A percentile compares a stretch with the other conserved stretches of the same genome.
phyloP scores from a whole-genome alignment of 2,329 filamentous ascomycete genomes.

The Colletotrichum sp. region DNA sequence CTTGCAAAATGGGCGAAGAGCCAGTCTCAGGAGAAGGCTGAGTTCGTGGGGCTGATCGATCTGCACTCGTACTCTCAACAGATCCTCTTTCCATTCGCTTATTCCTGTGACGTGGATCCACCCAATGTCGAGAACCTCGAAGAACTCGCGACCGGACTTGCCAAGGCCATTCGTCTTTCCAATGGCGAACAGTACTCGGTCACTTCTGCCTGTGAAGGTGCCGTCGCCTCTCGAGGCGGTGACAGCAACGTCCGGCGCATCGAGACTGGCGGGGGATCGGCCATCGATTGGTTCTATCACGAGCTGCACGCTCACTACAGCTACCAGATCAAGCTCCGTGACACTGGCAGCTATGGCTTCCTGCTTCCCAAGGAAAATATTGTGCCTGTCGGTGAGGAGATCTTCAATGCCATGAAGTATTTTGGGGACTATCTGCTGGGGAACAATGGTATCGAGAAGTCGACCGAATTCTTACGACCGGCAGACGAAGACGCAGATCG shows the following conservation, averaged over 20 bases:
- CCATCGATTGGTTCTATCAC: slow-evolving; percentile 95
- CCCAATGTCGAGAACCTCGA: slow-evolving; percentile 91
- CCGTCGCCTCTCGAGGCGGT: slow-evolving; percentile 48
- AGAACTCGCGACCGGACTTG: slow-evolving; percentile 85
- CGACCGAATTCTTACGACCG: background rate
- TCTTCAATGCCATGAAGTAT: slow-evolving; percentile 82
- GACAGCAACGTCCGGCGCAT: slow-evolving; percentile 46
- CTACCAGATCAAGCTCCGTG: slow-evolving; percentile 92
- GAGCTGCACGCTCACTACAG: slow-evolving; percentile 82
- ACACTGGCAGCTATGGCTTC: slow-evolving; percentile 94
- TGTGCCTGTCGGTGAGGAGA: slow-evolving; percentile 86
- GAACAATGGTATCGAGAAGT: slow-evolving; percentile 67
- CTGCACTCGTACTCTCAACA: slow-evolving; percentile 96
- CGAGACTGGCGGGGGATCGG: slow-evolving; percentile 81
- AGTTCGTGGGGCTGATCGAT: slow-evolving; percentile 86
- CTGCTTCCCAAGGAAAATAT: slow-evolving; percentile 87
- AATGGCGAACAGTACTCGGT: slow-evolving; percentile 79
- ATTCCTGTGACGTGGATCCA: slow-evolving; percentile 77
- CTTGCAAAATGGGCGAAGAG: slow-evolving; percentile 85
- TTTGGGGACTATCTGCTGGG: slow-evolving; percentile 81
- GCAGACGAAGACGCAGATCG: background rate
- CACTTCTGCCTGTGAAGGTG: slow-evolving; percentile 85
- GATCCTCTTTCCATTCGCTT: slow-evolving; percentile 90
- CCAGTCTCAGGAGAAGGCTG: slow-evolving; percentile 72
- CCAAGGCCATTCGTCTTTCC: slow-evolving; percentile 85